A percentile compares a stretch with the other conserved stretches of the same genome.
Conservation (phyloP, 768 basidiomycete genomes). For the Termitomyces sp. region DNA sequence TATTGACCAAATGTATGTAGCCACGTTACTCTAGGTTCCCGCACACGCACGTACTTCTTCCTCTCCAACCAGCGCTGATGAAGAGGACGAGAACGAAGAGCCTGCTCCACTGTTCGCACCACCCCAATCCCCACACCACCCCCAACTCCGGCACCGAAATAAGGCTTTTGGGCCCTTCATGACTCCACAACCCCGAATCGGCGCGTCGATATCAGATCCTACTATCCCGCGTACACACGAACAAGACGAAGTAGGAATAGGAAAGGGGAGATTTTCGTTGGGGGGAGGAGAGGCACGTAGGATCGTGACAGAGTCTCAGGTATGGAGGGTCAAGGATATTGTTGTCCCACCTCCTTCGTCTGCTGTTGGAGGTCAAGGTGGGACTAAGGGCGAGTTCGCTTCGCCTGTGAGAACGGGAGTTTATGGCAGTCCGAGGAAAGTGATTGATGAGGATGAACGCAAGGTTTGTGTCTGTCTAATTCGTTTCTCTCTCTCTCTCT, state of each 20-base stretch:
- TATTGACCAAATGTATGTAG: neutral
- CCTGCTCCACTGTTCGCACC: constrained; percentile 13
- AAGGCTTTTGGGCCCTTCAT: constrained; percentile 39
- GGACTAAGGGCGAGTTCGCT: neutral
- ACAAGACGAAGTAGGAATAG: neutral
- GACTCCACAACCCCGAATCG: constrained; percentile 42
- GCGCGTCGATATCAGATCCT: neutral
- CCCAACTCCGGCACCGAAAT: neutral
- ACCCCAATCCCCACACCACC: constrained; percentile 23
- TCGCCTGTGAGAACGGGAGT: neutral
- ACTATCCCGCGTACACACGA: neutral
- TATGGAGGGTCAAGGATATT: constrained; percentile 55
- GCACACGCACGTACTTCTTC: neutral
- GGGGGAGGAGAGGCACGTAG: constrained; percentile 41
- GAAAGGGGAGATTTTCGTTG: constrained; percentile 30
- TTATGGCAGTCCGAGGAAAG: constrained; percentile 9
- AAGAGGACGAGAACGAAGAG: constrained; percentile 13
- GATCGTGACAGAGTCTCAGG: constrained; percentile 31
- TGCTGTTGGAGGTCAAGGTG: neutral
- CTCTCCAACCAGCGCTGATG: neutral
- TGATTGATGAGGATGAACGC: constrained; percentile 39
- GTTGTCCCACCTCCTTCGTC: constrained; percentile 29
- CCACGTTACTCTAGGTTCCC: neutral
- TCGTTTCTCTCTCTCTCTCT: neutral
- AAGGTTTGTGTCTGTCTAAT: constrained; percentile 23